A percentile compares a stretch with the other conserved stretches of the same genome.
Evolutionary conservation across 257 asterid species (phyloP).

Genomic region (Solanum piurae): DNA sequence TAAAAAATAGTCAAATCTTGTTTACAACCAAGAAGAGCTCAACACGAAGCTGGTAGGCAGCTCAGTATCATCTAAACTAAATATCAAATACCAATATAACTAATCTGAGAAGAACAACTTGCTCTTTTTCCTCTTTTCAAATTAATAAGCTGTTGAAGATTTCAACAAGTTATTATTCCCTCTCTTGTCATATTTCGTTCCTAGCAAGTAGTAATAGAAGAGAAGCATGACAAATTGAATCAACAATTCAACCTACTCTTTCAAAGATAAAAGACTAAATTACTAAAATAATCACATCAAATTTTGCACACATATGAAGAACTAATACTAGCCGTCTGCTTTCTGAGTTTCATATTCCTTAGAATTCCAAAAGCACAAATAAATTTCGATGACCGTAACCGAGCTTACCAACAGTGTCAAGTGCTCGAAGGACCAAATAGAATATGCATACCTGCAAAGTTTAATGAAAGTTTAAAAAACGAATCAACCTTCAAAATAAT

Average conservation of each 20-base stretch:
- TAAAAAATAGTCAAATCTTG: neutral
- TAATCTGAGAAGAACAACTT: neutral
- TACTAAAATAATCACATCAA: neutral
- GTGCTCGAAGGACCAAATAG: constrained; percentile 97
- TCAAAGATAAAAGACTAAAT: neutral
- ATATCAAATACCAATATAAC: neutral
- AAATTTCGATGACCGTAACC: neutral
- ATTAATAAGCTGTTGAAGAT: neutral
- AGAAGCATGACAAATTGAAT: neutral
- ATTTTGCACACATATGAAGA: neutral
- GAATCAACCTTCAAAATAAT: neutral
- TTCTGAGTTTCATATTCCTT: neutral
- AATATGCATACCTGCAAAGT: constrained; percentile 78
- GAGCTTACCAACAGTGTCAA: constrained; percentile 92
- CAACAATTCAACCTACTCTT: neutral
- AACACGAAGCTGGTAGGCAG: neutral
- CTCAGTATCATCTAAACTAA: neutral
- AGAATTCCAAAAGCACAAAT: neutral
- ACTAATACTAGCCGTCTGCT: neutral
- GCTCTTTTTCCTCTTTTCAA: neutral
- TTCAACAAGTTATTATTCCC: neutral
- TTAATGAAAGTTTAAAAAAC: neutral
- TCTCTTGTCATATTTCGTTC: neutral
- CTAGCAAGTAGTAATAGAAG: neutral
- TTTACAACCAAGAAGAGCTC: neutral